Base-by-base conservation (phyloP, 2,329 filamentous ascomycete genomes). In the Colletotrichum gloeosporioides region DNA sequence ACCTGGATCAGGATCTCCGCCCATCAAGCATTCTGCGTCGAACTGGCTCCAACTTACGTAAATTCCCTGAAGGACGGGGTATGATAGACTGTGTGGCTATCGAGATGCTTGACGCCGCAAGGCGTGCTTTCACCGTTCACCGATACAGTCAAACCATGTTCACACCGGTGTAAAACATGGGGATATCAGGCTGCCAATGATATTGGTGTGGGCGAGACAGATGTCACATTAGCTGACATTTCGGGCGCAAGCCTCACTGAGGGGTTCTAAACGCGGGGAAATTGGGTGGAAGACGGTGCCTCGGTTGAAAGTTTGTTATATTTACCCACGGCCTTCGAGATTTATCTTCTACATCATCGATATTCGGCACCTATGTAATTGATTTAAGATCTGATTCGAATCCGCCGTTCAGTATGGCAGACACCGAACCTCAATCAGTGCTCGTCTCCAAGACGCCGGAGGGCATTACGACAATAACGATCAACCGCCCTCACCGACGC, bases 401-500 rank as follows among this genome's bases (percentile, higher is more conserved):
- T 12, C 44, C 6, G 44, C 6, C 22, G 16, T 12, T 62, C 32
- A 64, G 12, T 6, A 49, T 69, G 22, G 25, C 12, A 25, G 32
- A 64, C 3, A 6, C n/a, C 15, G 59, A 69, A 29, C 4, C 15
- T 3, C 3, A 68, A 2, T 63, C 53, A 32, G 76, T 81, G 8
- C 74, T 77, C 25, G 78, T 80, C 13, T 70, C 64, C 57, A 79
- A 75, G 27, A 79, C 80, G 22, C 12, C 71, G 1, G 80, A 83
- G 2, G 89, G 89, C 63, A 89, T 92, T 78, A 89, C 89, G 0
- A 88, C 85, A n/a, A 89, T 92, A 72, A 86, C 88, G n/a, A 86
- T 92, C 77, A 87, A 89, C 80, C 87, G 90, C n/a, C 84, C 84
- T 0, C 81, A 87, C 15, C 84, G 86, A 29, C 86, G 87, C 68